Evolutionary conservation across 164 flowering plant genomes (phyloP).

Genomic region (Cinnamomum micranthum): DNA sequence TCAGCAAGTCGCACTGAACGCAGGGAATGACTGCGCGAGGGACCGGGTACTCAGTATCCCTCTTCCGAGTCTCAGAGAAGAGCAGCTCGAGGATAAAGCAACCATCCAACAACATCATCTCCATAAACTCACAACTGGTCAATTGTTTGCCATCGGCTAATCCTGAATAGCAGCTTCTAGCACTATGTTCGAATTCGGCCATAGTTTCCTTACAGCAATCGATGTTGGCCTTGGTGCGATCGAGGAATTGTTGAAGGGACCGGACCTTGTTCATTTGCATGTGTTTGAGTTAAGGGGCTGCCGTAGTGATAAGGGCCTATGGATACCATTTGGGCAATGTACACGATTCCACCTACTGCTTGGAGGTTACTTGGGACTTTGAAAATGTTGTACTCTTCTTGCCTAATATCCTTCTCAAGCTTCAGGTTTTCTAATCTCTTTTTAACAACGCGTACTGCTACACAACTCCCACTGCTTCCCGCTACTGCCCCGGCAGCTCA

Average conservation of each 20-base stretch:
- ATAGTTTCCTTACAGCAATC: slow-evolving; percentile 9
- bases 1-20: slow-evolving; percentile 59
- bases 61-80: no score
- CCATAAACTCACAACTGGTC: slow-evolving; percentile 29
- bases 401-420: no score
- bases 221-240: slow-evolving; percentile 10
- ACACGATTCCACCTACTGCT: not conserved
- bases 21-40: slow-evolving; percentile 59
- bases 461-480: no score
- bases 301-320: slow-evolving; percentile 24
- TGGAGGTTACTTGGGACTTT: slow-evolving; percentile 1
- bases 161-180: not conserved
- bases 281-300: slow-evolving; percentile 8
- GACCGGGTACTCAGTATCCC: no score
- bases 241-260: slow-evolving; percentile 18
- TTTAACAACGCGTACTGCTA: no score
- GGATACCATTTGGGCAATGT: slow-evolving; percentile 8
- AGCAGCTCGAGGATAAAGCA: slow-evolving; percentile 63
- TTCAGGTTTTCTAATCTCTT: no score
- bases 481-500: no score
- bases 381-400: not conserved
- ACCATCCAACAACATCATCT: slow-evolving; percentile 70
- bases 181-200: not conserved
- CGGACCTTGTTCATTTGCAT: slow-evolving; percentile 37
- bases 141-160: slow-evolving; percentile 24